Evolutionary conservation across 306 rosid species (phyloP), one percentile per base, ranked within the genome.

Genomic region (Glycine tomentella): DNA sequence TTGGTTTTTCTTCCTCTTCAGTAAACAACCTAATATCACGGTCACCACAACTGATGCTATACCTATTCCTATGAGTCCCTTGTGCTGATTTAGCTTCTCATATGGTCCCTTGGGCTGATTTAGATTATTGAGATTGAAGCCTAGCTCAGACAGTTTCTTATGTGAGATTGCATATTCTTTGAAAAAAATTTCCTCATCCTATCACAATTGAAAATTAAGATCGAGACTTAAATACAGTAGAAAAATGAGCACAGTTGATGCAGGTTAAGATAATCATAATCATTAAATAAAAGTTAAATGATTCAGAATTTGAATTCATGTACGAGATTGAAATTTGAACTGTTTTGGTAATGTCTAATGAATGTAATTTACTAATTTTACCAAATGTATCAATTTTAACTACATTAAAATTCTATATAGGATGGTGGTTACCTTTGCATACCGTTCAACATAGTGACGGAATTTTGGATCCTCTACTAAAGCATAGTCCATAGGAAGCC

Each of bases 111-210:
- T 33, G 17, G 46, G 45, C 17, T 5, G 9, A 7, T 63, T 34
- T 34, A 13, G 46, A 9, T 58, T 62, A 3, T 72, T 75, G 7
- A 38, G 58, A 31, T 74, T 66, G 85, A 84, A 87, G 82, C 97
- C 96, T 15, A 93, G 75, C 83, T 89, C 91, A 25, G 31, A 93
- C 50, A 93, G 89, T 51, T 87, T 91, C 88, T 87, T 90, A 86
- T 93, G 96, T 38, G 97, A 84, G 13, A 38, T 86, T 9, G 91
- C 92, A 74, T 91, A 93, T 67, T 88, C 94, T 38, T 50, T 55
- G 36, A 90, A 91, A 84, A 91, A 91, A 16, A 77, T 76, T 36
- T 89, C 90, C 83, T 87, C 88, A 56, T 90, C 88, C 96, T 93
- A 79, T 62, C 8, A 56, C 46, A 66, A 25, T 17, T 34, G 5